A percentile compares a stretch with the other conserved stretches of the same genome.
These are phyloP conservation scores for Exsudoporus floridanus DNA, from an alignment of 1,284 basidiomycete species.

Conservation along the genomic window DNA sequence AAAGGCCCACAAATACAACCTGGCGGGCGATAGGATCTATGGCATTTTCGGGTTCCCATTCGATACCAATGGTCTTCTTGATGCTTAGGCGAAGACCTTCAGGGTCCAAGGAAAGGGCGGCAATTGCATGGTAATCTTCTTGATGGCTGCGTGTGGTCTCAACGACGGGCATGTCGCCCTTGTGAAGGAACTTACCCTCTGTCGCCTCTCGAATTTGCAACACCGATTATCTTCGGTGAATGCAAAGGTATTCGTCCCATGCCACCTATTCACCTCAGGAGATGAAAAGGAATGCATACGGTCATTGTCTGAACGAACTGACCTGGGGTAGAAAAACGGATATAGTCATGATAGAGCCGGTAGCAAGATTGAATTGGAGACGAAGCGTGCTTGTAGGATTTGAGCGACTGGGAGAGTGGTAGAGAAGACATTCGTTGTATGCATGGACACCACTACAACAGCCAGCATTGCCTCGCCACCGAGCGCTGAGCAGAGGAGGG, in stretches of 20 bases:
- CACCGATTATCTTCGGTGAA: slow-evolving; percentile 65
- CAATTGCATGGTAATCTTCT: slow-evolving; percentile 81
- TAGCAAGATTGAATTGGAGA: slow-evolving; percentile 1
- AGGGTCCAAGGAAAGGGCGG: slow-evolving; percentile 70
- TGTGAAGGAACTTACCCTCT: slow-evolving; percentile 51
- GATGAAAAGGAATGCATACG: not conserved
- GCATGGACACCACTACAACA: slow-evolving; percentile 24
- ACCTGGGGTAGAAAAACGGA: slow-evolving; percentile 63
- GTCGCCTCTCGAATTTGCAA: slow-evolving; percentile 73
- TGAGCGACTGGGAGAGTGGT: slow-evolving; percentile 22
- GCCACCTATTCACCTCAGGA: slow-evolving; percentile 38
- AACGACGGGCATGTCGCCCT: slow-evolving; percentile 2
- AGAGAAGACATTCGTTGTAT: slow-evolving; percentile 32
- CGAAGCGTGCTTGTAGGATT: slow-evolving; percentile 12
- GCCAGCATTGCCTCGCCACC: slow-evolving; percentile 31
- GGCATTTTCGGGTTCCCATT: slow-evolving; percentile 69
- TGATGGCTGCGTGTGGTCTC: slow-evolving; percentile 54
- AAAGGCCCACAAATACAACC: slow-evolving; percentile 83
- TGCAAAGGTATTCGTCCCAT: slow-evolving; percentile 52
- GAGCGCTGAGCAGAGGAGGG: slow-evolving; percentile 5
- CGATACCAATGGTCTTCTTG: slow-evolving; percentile 57
- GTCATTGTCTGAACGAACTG: slow-evolving; percentile 3
- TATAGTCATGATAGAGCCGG: slow-evolving; percentile 62
- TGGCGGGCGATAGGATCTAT: slow-evolving; percentile 68
- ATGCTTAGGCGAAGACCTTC: slow-evolving; percentile 68